Evolutionary conservation across 2,329 filamentous ascomycete species (phyloP), one percentile per base, ranked within the genome.

Genomic region (Pezicula carpinea): DNA sequence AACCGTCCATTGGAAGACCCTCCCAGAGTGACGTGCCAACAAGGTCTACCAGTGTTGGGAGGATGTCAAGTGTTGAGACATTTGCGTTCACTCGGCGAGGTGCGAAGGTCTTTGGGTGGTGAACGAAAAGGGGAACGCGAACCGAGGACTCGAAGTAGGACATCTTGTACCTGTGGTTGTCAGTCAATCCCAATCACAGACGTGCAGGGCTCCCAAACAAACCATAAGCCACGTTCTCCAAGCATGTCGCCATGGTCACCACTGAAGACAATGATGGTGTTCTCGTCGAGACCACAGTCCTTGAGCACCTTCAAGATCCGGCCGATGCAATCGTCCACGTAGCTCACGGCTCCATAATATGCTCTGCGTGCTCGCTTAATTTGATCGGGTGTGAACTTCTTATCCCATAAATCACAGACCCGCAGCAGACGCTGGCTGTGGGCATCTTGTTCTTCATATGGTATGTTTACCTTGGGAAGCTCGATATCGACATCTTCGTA

Each of bases 181-280:
- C 13, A 42, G 42, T 50, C 18, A 23, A 7, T 14, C 11, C 32
- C 11, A 6, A 5, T 35, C 38, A 23, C 42, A 18, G 14, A 26
- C n/a, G 33, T 8, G 15, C 21, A 41, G 15, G 17, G 31, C 2
- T n/a, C 14, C 8, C 21, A 15, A 2, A 18, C 64, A 56, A 64
- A 80, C 91, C 91, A 96, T 39, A 96, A 73, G 5, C 87, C 87
- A 44, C 89, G 83, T 73, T 96, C 91, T 49, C 91, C 91, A 6
- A 96, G 79, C 91, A 96, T 96, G 67, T 96, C 91, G 47, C 91
- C 91, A 62, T 96, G 91, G 64, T 96, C 91, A 38, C 91, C 90
- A 49, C 86, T 91, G 70, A 96, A 96, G 55, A 96, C 83, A 59
- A 96, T 75, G 58, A 96, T 90, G 11, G 91, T 96, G 68, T 96